Evolutionary conservation across 352 stramenopile species (phyloP).

Genomic region (Peronospora destructor): DNA sequence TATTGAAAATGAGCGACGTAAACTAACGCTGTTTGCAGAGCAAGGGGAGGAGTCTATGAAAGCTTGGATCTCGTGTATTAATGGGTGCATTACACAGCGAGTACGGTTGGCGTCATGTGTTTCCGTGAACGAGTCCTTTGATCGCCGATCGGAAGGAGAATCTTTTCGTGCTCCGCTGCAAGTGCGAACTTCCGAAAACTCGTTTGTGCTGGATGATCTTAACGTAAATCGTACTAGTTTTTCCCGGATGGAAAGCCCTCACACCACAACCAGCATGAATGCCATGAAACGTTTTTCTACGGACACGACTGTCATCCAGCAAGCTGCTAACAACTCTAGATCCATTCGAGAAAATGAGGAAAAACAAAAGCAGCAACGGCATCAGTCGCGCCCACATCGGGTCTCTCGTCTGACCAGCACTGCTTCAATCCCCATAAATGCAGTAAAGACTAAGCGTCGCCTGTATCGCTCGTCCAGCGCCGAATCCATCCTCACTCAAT

Average conservation of each 20-base stretch:
- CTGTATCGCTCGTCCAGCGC: slow-evolving; percentile 61
- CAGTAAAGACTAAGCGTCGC: slow-evolving; percentile 21
- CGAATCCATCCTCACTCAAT: slow-evolving; percentile 51
- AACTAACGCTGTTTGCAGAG: slow-evolving; percentile 67
- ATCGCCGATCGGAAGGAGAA: slow-evolving; percentile 26
- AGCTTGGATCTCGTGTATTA: slow-evolving; percentile 60
- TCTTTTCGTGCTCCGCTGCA: slow-evolving; percentile 32
- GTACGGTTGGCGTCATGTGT: slow-evolving; percentile 15
- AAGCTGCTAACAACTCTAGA: slow-evolving; percentile 46
- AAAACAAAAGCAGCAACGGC: slow-evolving; percentile 29
- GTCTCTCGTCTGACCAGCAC: slow-evolving; percentile 41
- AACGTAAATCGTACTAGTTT: slow-evolving; percentile 30
- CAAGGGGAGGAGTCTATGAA: slow-evolving; percentile 47
- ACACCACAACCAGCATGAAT: slow-evolving; percentile 30
- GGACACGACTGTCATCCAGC: slow-evolving; percentile 54
- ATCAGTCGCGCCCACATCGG: slow-evolving; percentile 25
- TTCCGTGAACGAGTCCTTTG: slow-evolving; percentile 32
- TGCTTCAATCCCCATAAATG: slow-evolving; percentile 21
- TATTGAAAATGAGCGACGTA: slow-evolving; percentile 57
- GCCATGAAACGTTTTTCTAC: slow-evolving; percentile 63
- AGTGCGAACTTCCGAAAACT: slow-evolving; percentile 31
- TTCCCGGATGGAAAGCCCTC: slow-evolving; percentile 27
- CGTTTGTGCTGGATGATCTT: slow-evolving; percentile 36
- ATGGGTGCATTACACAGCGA: slow-evolving; percentile 39
- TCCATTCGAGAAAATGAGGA: slow-evolving; percentile 37